phyloP scores from a whole-genome alignment of 441 rosid genomes.

The Bruguiera hainesii region DNA sequence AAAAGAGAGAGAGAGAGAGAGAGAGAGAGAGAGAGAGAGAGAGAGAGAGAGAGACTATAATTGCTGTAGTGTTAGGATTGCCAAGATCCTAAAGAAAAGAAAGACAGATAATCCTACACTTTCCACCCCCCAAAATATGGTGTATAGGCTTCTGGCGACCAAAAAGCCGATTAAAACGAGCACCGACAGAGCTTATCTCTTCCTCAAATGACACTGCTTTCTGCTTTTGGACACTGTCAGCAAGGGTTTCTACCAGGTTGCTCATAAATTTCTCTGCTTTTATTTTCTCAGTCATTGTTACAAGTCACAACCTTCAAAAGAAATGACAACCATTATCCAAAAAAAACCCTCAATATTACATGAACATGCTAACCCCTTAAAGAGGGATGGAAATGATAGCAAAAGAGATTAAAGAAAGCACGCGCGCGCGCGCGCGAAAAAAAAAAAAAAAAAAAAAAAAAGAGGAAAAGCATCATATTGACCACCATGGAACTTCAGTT shows the following conservation, averaged over 20 bases:
- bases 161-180: conserved; percentile 63
- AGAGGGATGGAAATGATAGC: too few relatives aligned
- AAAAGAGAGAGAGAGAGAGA: not conserved
- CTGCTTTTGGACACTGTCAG: conserved; percentile 57
- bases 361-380: too few relatives aligned
- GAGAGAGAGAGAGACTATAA: not conserved
- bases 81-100: conserved; percentile 6
- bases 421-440: too few relatives aligned
- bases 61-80: not conserved
- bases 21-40: not conserved
- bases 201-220: conserved; percentile 64
- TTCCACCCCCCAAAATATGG: conserved; percentile 85
- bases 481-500: too few relatives aligned
- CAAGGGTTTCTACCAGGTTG: conserved; percentile 58
- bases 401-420: too few relatives aligned
- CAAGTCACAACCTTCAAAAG: conserved; percentile 34
- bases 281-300: conserved; percentile 70
- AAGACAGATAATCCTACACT: conserved; percentile 40
- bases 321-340: not conserved
- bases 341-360: not conserved
- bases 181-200: conserved; percentile 43
- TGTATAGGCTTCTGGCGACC: conserved; percentile 80
- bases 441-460: too few relatives aligned
- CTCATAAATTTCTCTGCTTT: conserved; percentile 49
- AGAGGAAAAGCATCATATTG: too few relatives aligned